Evolutionary conservation across 352 stramenopile species (phyloP), one percentile per base, ranked within the genome.

Genomic region (Pythium aristosporum): DNA sequence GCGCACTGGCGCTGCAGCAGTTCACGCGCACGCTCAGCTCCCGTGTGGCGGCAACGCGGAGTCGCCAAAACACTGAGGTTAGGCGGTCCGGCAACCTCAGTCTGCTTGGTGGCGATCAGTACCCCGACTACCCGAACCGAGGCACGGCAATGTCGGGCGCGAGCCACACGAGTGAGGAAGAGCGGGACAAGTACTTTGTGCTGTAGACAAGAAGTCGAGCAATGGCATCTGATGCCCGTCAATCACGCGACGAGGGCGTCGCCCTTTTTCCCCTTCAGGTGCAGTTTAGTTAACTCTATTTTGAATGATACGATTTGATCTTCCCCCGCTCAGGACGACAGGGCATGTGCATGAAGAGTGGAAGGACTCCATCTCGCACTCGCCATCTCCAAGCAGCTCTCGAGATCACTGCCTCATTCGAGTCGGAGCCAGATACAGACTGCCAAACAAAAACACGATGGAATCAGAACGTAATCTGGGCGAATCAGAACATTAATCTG

Each of bases 101-200:
- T 51, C 64, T 83, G 46, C 75, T 84, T 5, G 25, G 25, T 30
- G 65, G 36, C 50, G 48, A 56, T 58, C 74, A 82, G 47, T 88
- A 77, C 72, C 83, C 81, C 61, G 55, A 70, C 16, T 63, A 62
- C 44, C 46, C 41, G 28, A 68, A 25, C n/a, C 60, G 60, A 13
- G 42, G 51, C 39, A 73, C 79, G 12, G 72, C 74, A n/a, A 72
- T 74, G 30, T 88, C 80, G 20, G 76, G 50, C 37, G 75, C 77
- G 28, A 87, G 76, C 60, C 50, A 56, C 30, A 67, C 60, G 1
- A 67, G 60, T 25, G 80, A 92, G 67, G 82, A 92, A 58, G 79
- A 89, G 55, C 80, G 82, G 50, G 89, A 71, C 70, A 90, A 90
- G 68, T 92, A 92, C 73, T 92, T 92, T 63, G 83, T 92, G 60